phyloP scores from a whole-genome alignment of 1,284 basidiomycete species.

The Malassezia arunalokei region DNA sequence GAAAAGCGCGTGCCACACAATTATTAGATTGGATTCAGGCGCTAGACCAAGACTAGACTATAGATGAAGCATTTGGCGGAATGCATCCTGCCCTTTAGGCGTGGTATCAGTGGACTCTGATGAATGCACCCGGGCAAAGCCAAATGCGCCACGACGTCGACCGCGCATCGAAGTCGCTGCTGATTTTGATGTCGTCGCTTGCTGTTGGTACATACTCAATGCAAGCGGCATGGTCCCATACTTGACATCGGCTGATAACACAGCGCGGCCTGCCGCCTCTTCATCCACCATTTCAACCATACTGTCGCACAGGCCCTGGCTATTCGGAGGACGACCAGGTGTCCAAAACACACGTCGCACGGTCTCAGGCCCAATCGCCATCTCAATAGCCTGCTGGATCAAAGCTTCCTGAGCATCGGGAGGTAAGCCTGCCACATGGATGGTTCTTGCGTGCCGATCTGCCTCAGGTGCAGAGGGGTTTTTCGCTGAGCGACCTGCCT shows the following conservation, averaged over 20 bases:
- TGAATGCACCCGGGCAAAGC: slow-evolving; percentile 4
- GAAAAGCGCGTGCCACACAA: not conserved
- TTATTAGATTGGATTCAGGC: slow-evolving; percentile 9
- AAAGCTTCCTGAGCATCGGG: slow-evolving; percentile 39
- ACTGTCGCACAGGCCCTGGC: slow-evolving; percentile 19
- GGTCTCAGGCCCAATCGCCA: slow-evolving; percentile 19
- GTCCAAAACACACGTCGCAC: slow-evolving; percentile 32
- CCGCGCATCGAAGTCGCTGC: slow-evolving; percentile 13
- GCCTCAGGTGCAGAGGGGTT: not conserved
- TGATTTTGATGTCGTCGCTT: not conserved
- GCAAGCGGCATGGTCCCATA: slow-evolving; percentile 9
- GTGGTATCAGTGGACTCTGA: not conserved
- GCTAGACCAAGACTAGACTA: not conserved
- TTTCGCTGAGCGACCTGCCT: slow-evolving; percentile 3
- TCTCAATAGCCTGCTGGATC: slow-evolving; percentile 41
- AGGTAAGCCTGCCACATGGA: slow-evolving; percentile 27
- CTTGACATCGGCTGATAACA: slow-evolving; percentile 7
- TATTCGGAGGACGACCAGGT: slow-evolving; percentile 5
- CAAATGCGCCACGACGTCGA: slow-evolving; percentile 16
- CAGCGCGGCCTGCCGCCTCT: slow-evolving; percentile 23
- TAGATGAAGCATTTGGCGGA: slow-evolving; percentile 21
- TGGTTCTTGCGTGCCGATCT: slow-evolving; percentile 18
- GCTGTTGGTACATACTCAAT: not conserved
- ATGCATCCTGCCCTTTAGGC: slow-evolving; percentile 23
- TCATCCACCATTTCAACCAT: slow-evolving; percentile 24